Evolutionary conservation across 2,329 filamentous ascomycete species (phyloP), one percentile per base, ranked within the genome.

Genomic region (Fusarium sp.): DNA sequence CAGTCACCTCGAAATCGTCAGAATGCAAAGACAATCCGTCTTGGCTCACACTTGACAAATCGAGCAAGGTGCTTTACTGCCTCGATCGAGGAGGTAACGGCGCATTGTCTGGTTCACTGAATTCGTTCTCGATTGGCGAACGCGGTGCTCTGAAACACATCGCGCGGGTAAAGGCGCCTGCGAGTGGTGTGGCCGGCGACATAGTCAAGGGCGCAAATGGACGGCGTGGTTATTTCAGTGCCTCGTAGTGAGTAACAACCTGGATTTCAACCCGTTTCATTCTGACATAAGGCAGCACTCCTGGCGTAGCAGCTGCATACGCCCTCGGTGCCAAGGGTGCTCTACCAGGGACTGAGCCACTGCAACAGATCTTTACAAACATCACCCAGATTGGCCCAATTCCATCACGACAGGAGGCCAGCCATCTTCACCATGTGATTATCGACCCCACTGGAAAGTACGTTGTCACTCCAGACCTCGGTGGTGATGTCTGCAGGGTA

Each of bases 341-440:
- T 4, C 52, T 73, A 3, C 52, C 62, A 10, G 71, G 70, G 7
- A 65, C 62, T 3, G 62, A 46, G 1, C 67, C 56, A 4, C 10
- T 73, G 11, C 71, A 73, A 43, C 53, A 64, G 17, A 37, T 73
- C 4, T 51, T 65, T 8, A 56, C 71, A 3, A 72, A 50, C 1
- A 58, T 73, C 13, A 68, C 41, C 20, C 40, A 70, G 9, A 70
- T 64, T 2, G 71, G 71, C 0, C 69, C 71, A 1, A 58, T 73
- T 7, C 13, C 65, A 7, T 53, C 56, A 13, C 69, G 71, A 15
- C 71, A 73, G 15, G 71, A 73, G 19, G 54, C 56, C 1, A 73
- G 71, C 9, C 70, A 73, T 10, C 61, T 73, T 0, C 71, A 73
- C 35, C 67, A 73, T 3, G 71, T 73, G 15, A 70, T 73, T 1